Evolutionary conservation across 306 rosid species (phyloP).

Genomic region (Acacia melanoxylon): DNA sequence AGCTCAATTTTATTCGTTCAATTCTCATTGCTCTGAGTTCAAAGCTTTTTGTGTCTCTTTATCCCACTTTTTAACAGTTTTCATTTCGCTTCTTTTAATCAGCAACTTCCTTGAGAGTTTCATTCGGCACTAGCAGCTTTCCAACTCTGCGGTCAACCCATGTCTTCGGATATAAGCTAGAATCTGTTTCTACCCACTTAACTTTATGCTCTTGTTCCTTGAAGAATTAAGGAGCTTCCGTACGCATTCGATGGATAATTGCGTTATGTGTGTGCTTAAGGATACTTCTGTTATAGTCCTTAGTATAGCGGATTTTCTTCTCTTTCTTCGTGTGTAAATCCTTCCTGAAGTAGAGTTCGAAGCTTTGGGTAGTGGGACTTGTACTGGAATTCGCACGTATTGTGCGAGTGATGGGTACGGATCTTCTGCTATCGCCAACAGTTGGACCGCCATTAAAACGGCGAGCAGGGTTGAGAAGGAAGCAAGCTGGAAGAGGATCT

Average conservation of each 20-base stretch:
- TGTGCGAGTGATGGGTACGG: conserved; percentile 72
- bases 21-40: conserved; percentile 16
- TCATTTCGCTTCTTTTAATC: conserved; percentile 9
- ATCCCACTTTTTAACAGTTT: neutral
- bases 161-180: conserved; percentile 97
- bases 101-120: conserved; percentile 13
- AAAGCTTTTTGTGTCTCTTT: conserved; percentile 30
- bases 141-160: conserved; percentile 38
- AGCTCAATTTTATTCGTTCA: conserved; percentile 31
- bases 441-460: conserved; percentile 99
- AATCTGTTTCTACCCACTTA: neutral
- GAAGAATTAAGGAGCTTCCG: conserved; percentile 1
- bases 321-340: conserved; percentile 14
- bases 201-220: neutral
- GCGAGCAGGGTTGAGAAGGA: conserved; percentile 98
- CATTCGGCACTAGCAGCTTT: conserved; percentile 1
- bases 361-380: conserved; percentile 37
- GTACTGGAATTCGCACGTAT: conserved; percentile 34
- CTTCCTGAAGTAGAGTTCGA: conserved; percentile 31
- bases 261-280: conserved; percentile 22
- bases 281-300: neutral
- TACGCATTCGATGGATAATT: conserved; percentile 43
- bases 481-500: conserved; percentile 99
- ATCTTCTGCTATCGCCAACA: conserved; percentile 70
- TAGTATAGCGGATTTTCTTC: conserved; percentile 26